phyloP scores from a whole-genome alignment of 1,284 basidiomycete species.

The Cerrena zonata region DNA sequence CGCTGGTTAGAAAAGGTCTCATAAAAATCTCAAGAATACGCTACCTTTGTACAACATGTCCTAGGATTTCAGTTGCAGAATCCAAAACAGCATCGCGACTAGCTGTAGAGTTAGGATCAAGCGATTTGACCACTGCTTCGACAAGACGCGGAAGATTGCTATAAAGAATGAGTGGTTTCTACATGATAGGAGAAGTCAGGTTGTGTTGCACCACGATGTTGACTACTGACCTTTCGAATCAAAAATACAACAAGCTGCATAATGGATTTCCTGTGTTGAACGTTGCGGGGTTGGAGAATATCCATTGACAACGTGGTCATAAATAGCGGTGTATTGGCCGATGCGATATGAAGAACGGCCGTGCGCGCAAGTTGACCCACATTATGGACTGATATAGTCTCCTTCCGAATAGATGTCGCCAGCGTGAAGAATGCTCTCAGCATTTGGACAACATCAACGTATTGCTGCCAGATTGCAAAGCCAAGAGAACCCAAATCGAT shows the following conservation, averaged over 20 bases:
- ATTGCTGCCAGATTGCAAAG: constrained; percentile 91
- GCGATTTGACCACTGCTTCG: constrained; percentile 93
- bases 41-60: constrained; percentile 83
- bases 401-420: constrained; percentile 69
- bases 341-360: constrained; percentile 82
- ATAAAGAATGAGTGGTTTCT: constrained; percentile 83
- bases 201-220: neutral
- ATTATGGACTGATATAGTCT: constrained; percentile 58
- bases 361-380: constrained; percentile 65
- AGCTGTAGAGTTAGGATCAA: constrained; percentile 84
- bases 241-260: constrained; percentile 93
- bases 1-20: neutral
- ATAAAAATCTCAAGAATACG: too few species aligned
- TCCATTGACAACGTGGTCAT: constrained; percentile 93
- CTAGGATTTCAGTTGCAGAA: constrained; percentile 88
- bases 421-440: constrained; percentile 81
- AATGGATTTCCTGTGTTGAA: constrained; percentile 81
- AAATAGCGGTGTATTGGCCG: constrained; percentile 81
- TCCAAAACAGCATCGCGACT: constrained; percentile 85
- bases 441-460: constrained; percentile 86
- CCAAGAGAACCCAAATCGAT: constrained; percentile 87
- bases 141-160: constrained; percentile 82
- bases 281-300: constrained; percentile 74
- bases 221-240: constrained; percentile 68
- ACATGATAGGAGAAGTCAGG: constrained; percentile 1